Conservation (phyloP, 2,329 filamentous ascomycete species). For the Fusarium sp. region DNA sequence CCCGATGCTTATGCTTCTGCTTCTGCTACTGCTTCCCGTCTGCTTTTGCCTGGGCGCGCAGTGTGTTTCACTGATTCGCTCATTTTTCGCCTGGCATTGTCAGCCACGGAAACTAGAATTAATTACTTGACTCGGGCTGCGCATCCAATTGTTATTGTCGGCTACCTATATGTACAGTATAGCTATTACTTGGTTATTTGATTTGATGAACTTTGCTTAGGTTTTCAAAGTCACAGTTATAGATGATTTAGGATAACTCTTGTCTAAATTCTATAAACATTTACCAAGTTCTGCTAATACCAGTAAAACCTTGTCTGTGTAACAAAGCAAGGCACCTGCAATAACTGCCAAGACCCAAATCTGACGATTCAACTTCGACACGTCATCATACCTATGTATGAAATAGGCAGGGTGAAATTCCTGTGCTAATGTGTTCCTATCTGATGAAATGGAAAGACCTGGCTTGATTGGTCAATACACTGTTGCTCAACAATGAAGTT, state of each 20-base stretch:
- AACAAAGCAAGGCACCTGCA: background rate
- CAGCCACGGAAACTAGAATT: too few species aligned
- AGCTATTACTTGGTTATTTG: background rate
- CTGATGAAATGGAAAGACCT: background rate
- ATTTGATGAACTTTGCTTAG: background rate
- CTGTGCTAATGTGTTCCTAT: too few species aligned
- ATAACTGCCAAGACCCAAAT: background rate
- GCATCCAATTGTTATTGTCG: too few species aligned
- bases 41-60: slow-evolving; percentile 6
- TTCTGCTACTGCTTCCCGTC: background rate
- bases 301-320: background rate
- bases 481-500: background rate
- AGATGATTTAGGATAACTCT: too few species aligned
- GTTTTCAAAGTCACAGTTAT: too few species aligned
- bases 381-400: background rate
- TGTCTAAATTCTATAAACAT: too few species aligned
- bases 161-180: too few species aligned
- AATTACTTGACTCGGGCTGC: too few species aligned
- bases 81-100: slow-evolving; percentile 6
- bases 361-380: background rate
- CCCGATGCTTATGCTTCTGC: too few species aligned
- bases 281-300: too few species aligned
- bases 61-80: slow-evolving; percentile 34
- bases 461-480: slow-evolving; percentile 20
- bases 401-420: too few species aligned